Percentiles rank a stretch among this genome's conserved stretches.
phyloP scores from a whole-genome alignment of 257 asterid genomes.

The Solanum tarijense region DNA sequence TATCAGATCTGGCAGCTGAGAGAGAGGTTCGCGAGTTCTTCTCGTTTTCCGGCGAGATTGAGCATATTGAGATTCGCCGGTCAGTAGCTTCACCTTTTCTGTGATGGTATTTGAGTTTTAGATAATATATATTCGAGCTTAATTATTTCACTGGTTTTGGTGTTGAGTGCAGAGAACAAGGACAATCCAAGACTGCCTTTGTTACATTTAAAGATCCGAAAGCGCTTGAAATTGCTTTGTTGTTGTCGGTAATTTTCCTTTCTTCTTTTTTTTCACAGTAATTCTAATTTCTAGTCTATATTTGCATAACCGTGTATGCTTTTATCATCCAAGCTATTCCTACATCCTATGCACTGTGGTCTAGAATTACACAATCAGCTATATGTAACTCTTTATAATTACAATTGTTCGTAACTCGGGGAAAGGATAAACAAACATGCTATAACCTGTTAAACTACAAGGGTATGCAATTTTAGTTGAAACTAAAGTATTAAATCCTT shows the following conservation, averaged over 20 bases:
- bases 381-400: background rate
- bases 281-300: background rate
- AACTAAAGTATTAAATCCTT: background rate
- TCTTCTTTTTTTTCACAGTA: background rate
- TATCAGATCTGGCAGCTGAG: constrained; percentile 86
- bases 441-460: background rate
- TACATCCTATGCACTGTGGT: background rate
- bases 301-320: background rate
- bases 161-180: constrained; percentile 47
- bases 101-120: background rate
- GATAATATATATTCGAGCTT: background rate
- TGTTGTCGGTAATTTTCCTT: constrained; percentile 55
- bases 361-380: background rate
- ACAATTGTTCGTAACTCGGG: background rate
- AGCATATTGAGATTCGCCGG: constrained; percentile 70
- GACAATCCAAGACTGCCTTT: constrained; percentile 55
- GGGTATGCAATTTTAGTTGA: background rate
- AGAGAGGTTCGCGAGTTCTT: constrained; percentile 94
- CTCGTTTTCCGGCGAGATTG: constrained; percentile 92
- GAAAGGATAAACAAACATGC: background rate
- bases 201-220: constrained; percentile 85
- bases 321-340: background rate
- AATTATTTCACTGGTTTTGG: background rate
- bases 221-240: constrained; percentile 89
- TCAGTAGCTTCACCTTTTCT: constrained; percentile 3